phyloP scores from a whole-genome alignment of 495 filamentous ascomycete species.

The Trichoderma erinaceum region DNA sequence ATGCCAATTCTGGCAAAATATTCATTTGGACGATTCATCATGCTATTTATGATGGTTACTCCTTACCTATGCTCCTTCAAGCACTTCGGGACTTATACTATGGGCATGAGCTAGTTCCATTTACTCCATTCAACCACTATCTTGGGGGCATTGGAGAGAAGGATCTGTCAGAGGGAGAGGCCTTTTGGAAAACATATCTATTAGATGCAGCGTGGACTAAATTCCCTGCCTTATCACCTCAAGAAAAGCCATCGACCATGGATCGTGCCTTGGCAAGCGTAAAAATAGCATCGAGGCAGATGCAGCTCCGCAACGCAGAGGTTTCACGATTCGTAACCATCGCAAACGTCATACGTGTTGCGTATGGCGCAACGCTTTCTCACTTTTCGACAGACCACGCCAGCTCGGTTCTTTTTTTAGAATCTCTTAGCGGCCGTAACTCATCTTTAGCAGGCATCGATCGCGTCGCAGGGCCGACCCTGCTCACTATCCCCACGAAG shows the following conservation, averaged over 20 bases:
- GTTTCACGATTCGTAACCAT: not conserved
- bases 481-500: not conserved
- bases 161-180: not conserved
- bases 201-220: not conserved
- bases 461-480: not conserved
- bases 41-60: slow-evolving; percentile 4
- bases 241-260: not conserved
- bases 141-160: not conserved
- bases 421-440: not conserved
- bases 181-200: not conserved
- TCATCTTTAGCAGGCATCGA: not conserved
- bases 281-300: not conserved
- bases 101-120: not conserved
- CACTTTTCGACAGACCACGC: not conserved
- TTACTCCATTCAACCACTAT: slow-evolving; percentile 1
- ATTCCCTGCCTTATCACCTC: not conserved
- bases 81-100: not conserved
- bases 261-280: not conserved
- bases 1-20: slow-evolving; percentile 17
- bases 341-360: not conserved
- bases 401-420: not conserved
- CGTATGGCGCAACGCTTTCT: not conserved
- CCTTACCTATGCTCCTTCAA: not conserved
- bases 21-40: slow-evolving; percentile 24
- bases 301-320: not conserved